These are phyloP conservation scores for Apiospora rasikravindrae DNA, from an alignment of 2,329 filamentous ascomycete species.

Conservation along the genomic window DNA sequence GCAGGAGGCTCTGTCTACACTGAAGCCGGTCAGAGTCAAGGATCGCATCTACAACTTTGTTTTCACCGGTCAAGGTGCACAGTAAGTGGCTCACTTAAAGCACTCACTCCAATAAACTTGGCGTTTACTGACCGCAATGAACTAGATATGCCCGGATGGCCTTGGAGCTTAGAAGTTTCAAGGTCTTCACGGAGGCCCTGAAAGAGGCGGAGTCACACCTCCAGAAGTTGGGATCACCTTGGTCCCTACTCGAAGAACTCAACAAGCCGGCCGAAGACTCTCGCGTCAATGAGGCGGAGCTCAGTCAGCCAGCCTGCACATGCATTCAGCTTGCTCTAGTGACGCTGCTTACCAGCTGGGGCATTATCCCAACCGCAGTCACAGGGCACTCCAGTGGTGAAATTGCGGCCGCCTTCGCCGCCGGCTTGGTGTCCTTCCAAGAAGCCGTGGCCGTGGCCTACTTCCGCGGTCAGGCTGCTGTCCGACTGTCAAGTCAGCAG, in stretches of 20 bases:
- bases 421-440: constrained; percentile 23
- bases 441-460: constrained; percentile 33
- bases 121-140: too few species aligned
- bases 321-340: constrained; percentile 50
- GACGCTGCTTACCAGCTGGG: constrained; percentile 38
- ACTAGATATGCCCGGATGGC: constrained; percentile 10
- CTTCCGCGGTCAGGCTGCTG: constrained; percentile 22
- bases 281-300: constrained; percentile 33
- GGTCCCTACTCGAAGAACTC: constrained; percentile 37
- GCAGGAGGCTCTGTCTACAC: neutral
- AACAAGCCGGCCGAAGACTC: constrained; percentile 26
- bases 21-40: neutral
- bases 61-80: constrained; percentile 53
- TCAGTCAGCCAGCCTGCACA: constrained; percentile 46
- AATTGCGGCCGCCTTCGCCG: constrained; percentile 43
- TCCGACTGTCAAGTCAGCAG: constrained; percentile 26
- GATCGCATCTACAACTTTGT: constrained; percentile 31
- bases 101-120: too few species aligned
- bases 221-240: constrained; percentile 30
- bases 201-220: constrained; percentile 30
- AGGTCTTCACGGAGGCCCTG: constrained; percentile 24
- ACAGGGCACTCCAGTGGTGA: constrained; percentile 47
- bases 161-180: constrained; percentile 16
- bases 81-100: constrained; percentile 37
- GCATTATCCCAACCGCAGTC: constrained; percentile 35